These are phyloP conservation scores for Rhizophagus clarus DNA, from an alignment of 192 early-diverging fungal genomes.

Conservation along the genomic window DNA sequence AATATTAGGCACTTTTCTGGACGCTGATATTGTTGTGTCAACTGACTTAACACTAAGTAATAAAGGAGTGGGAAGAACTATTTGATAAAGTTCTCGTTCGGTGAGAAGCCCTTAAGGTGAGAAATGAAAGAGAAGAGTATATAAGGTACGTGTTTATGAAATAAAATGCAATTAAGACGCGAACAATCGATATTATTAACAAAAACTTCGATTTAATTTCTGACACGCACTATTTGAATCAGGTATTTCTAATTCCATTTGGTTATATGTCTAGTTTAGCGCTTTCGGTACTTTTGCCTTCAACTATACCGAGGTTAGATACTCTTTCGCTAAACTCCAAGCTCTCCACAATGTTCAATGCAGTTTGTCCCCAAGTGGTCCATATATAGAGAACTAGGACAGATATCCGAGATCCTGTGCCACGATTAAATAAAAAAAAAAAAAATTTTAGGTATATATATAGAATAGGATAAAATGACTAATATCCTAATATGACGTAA, in stretches of 20 bases:
- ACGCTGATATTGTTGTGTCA: background rate
- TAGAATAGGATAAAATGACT: no score
- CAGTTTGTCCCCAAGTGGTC: background rate
- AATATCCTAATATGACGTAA: no score
- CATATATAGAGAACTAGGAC: background rate
- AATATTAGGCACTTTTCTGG: slow-evolving; percentile 6
- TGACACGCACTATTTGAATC: background rate
- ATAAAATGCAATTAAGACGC: no score
- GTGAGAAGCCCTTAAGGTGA: slow-evolving; percentile 8
- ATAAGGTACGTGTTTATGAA: no score
- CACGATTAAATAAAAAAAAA: no score
- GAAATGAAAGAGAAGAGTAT: no score
- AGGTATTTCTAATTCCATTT: no score
- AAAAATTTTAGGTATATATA: no score
- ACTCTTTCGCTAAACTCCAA: background rate
- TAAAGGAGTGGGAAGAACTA: background rate
- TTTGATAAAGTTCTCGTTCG: slow-evolving; percentile 11
- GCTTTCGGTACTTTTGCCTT: background rate
- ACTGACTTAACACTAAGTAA: background rate
- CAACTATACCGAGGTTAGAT: background rate
- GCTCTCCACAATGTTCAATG: background rate
- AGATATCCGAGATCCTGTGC: no score
- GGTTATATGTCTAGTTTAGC: background rate
- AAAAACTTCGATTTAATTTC: no score
- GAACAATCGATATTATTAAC: no score